Evolutionary conservation across 257 asterid species (phyloP), one percentile per base, ranked within the genome.

Genomic region (Nicotiana noctiflora): DNA sequence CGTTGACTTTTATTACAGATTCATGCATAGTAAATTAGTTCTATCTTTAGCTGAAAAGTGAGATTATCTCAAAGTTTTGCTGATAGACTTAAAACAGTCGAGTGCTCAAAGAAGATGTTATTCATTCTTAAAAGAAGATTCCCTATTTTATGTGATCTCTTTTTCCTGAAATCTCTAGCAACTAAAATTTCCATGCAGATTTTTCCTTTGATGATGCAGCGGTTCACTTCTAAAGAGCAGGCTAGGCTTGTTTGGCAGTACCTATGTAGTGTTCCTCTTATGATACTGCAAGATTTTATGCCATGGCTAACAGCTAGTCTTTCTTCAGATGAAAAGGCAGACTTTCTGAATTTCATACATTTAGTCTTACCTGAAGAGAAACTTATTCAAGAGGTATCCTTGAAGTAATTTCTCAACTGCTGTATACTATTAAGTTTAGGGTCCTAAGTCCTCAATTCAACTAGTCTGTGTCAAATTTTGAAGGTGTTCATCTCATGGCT

Each of bases 401-500:
- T 40, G 23, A 57, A 34, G 37, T 57, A 75, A 18, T 66, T 34
- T 86, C 72, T 64, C 57, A 51, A 88, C 53, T 29, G 12, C 40
- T 34, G 40, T 34, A 62, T 66, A 72, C 23, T 29, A 76, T 64
- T 65, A 44, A 70, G 34, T 49, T 49, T 70, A 3, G 8, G 21
- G 34, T 70, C 57, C 77, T 51, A 77, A 79, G 70, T 83, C 80
- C 80, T 77, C 63, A 18, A 82, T 21, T 68, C 84, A 81, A 83
- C 87, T 29, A 76, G 34, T 46, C 13, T 57, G 78, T 29, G 68
- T 77, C 86, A 79, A 82, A 79, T 84, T 68, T 72, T 66, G 63
- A 72, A 94, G 97, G 96, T 91, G 86, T 89, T 91, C 62, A 77
- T 90, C 46, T 91, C 97, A 67, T 91, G 97, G 97, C 86, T 92